Percentiles rank a stretch among this genome's conserved stretches.
phyloP scores from a whole-genome alignment of 2,329 filamentous ascomycete species.

The Aspergillus caelatus region DNA sequence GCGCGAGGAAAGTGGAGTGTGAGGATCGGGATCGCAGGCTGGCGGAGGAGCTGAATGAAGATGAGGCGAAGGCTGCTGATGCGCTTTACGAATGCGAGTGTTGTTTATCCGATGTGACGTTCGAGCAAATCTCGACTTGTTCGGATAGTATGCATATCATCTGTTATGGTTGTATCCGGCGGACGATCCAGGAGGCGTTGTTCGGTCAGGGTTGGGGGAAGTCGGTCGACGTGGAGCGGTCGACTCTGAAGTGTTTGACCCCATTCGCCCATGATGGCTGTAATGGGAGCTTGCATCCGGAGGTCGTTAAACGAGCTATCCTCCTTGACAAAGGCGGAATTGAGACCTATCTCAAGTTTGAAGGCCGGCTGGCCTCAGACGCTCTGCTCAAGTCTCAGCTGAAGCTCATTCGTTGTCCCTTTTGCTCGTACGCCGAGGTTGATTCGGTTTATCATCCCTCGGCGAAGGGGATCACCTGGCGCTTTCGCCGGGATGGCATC shows the following conservation, averaged over 20 bases:
- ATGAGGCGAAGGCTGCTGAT: slow-evolving; percentile 44
- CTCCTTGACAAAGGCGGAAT: slow-evolving; percentile 67
- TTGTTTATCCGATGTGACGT: slow-evolving; percentile 51
- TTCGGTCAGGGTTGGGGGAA: slow-evolving; percentile 92
- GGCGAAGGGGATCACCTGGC: slow-evolving; percentile 56
- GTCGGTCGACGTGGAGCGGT: slow-evolving; percentile 71
- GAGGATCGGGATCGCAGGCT: slow-evolving; percentile 40
- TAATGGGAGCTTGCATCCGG: slow-evolving; percentile 68
- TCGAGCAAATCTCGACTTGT: slow-evolving; percentile 52
- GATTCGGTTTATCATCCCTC: slow-evolving; percentile 72
- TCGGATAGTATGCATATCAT: slow-evolving; percentile 48
- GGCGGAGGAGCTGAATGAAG: slow-evolving; percentile 47
- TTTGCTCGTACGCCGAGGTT: slow-evolving; percentile 87
- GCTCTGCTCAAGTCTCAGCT: slow-evolving; percentile 72
- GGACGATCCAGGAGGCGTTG: slow-evolving; percentile 80
- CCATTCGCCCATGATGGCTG: slow-evolving; percentile 70
- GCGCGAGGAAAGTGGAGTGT: slow-evolving; percentile 38
- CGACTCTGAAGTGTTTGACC: slow-evolving; percentile 82
- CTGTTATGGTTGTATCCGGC: slow-evolving; percentile 74
- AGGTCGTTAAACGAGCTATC: slow-evolving; percentile 74
- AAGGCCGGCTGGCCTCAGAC: slow-evolving; percentile 77
- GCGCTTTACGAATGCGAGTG: slow-evolving; percentile 53
- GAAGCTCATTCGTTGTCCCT: slow-evolving; percentile 81
- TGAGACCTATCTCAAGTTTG: slow-evolving; percentile 73
- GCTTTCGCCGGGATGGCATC: slow-evolving; percentile 58